Evolutionary conservation across 202 grass and related monocot genomes (phyloP).

Genomic region (Setaria viridis): DNA sequence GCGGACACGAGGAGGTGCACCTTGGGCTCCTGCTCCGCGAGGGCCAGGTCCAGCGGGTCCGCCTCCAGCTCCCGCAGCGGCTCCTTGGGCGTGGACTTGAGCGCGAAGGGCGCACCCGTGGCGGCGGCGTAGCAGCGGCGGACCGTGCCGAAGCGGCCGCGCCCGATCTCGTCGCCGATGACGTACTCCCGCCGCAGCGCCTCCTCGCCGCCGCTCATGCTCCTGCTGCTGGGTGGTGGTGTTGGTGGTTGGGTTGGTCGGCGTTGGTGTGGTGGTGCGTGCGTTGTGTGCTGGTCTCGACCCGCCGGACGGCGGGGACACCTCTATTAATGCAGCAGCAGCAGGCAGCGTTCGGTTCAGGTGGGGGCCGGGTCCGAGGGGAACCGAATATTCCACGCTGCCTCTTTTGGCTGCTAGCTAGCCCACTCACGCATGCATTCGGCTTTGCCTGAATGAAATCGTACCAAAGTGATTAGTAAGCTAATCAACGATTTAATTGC

Average conservation of each 20-base stretch:
- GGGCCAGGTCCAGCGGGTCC: slow-evolving; percentile 70
- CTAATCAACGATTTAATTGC: neutral
- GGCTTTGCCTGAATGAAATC: neutral
- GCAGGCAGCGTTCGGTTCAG: neutral
- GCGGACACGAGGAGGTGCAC: slow-evolving; percentile 59
- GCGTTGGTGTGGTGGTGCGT: neutral
- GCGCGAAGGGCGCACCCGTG: slow-evolving; percentile 59
- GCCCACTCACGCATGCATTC: neutral
- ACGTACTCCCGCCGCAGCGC: slow-evolving; percentile 62
- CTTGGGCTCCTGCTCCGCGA: slow-evolving; percentile 76
- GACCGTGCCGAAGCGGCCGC: slow-evolving; percentile 74
- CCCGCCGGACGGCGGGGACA: neutral
- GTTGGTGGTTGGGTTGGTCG: neutral
- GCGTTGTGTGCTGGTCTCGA: neutral
- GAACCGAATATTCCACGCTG: slow-evolving; percentile 49
- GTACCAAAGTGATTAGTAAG: neutral
- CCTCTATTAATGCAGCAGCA: slow-evolving; percentile 31
- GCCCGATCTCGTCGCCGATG: slow-evolving; percentile 74
- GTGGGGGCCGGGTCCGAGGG: neutral
- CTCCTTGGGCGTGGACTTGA: slow-evolving; percentile 68
- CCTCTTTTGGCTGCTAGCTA: slow-evolving; percentile 13
- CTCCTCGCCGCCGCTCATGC: slow-evolving; percentile 55
- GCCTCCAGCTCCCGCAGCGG: slow-evolving; percentile 48
- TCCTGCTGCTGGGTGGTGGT: neutral
- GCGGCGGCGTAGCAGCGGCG: slow-evolving; percentile 61